Base-by-base conservation (phyloP, 78 protist genomes). In the Dictyostelium purpureum region DNA sequence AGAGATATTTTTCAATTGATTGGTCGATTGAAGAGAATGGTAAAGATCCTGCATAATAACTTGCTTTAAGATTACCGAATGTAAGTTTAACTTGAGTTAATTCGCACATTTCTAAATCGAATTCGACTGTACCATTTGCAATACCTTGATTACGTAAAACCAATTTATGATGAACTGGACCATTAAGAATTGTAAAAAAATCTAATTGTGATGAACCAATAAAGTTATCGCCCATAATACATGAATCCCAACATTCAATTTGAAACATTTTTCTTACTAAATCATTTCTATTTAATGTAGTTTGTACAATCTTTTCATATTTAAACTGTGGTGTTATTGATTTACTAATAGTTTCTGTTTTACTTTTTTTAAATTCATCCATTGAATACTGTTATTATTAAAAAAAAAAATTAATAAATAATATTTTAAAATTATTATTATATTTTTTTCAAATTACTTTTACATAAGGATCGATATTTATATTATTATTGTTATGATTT, bases 121-220 rank as follows among this genome's bases (percentile, higher is more conserved):
- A 85, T 45, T 85, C 91, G n/a, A 85, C 43, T 0, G 77, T 56
- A 9, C 91, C 91, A 40, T 40, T 73, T 28, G 91, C 80, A 9
- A 42, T 38, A 42, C 91, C 91, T 33, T 80, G 40, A 35, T 85
- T 85, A 31, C 91, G 26, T 4, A 85, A 56, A 5, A 73, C 81
- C 6, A 73, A 31, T 54, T 71, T 40, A 51, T 85, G 70, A 7
- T 73, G 91, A 14, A 85, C 49, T 21, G 91, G 91, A 1, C 91
- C 91, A 54, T 33, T 56, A 14, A 85, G 14, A 1, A 85, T 33
- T 11, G 79, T 61, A 52, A 24, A n/a, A 16, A 56, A 70, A 57
- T 56, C 59, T 4, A 85, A 10, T 0, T 59, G 26, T 26, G 67
- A 85, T 16, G 76, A 31, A 85, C 91, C 91, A 73, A 85, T 49